phyloP scores from a whole-genome alignment of 139 green algal genomes.

The Trebouxia sp. region DNA sequence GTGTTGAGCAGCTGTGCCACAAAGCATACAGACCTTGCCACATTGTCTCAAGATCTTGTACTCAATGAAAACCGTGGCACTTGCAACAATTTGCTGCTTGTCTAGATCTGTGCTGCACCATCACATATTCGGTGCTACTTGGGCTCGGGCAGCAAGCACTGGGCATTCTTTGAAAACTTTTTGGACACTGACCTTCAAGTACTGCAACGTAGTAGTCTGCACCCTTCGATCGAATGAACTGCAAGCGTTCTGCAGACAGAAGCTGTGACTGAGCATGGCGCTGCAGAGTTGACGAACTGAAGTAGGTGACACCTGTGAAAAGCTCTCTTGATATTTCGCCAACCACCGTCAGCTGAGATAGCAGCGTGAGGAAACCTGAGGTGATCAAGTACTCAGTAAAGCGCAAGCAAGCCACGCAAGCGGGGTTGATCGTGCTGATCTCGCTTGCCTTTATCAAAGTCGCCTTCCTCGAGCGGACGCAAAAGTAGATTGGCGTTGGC shows the following conservation, averaged over 20 bases:
- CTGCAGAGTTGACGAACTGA: background rate
- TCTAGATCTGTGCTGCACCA: constrained; percentile 37
- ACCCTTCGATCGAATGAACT: constrained; percentile 22
- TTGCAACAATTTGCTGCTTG: constrained; percentile 67
- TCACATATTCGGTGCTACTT: too few species aligned
- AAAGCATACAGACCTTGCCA: constrained; percentile 71
- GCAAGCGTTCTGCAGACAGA: constrained; percentile 38
- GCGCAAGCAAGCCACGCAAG: background rate
- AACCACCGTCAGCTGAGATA: constrained; percentile 81
- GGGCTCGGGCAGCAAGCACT: too few species aligned
- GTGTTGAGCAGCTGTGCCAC: too few species aligned
- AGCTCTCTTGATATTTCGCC: constrained; percentile 59
- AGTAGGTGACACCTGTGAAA: constrained; percentile 52
- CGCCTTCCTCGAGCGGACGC: background rate
- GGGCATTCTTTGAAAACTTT: too few species aligned
- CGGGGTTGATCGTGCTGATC: too few species aligned
- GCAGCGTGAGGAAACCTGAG: constrained; percentile 74
- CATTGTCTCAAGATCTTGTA: constrained; percentile 88
- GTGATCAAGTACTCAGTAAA: background rate
- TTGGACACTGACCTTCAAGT: constrained; percentile 52
- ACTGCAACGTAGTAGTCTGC: constrained; percentile 59
- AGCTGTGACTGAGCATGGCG: background rate
- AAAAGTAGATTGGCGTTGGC: background rate
- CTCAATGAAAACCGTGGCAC: constrained; percentile 81
- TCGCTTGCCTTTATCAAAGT: background rate